phyloP scores from a whole-genome alignment of 768 basidiomycete genomes.

The Tylopilus intermedius region DNA sequence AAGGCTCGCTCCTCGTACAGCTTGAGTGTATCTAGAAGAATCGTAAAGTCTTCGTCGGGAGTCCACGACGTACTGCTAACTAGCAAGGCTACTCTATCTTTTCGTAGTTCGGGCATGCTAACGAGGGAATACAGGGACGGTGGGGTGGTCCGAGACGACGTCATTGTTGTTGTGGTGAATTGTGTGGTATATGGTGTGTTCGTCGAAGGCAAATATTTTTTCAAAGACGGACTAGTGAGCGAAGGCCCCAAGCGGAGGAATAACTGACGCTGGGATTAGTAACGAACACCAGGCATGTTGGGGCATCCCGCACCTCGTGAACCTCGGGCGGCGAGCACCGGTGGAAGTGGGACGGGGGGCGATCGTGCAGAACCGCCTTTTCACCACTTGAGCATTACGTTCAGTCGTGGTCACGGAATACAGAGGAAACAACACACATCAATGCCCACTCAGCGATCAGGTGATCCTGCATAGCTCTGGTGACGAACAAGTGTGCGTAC shows the following conservation, averaged over 20 bases:
- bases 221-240: constrained; percentile 34
- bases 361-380: constrained; percentile 80
- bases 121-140: constrained; percentile 14
- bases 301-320: constrained; percentile 57
- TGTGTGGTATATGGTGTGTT: constrained; percentile 55
- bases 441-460: constrained; percentile 72
- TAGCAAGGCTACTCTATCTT: constrained; percentile 77
- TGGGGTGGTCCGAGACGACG: constrained; percentile 21
- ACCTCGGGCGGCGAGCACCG: constrained; percentile 62
- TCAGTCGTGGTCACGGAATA: background rate
- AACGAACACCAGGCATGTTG: background rate
- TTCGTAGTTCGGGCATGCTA: constrained; percentile 47
- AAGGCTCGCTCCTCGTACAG: constrained; percentile 61
- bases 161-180: constrained; percentile 45
- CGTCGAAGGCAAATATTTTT: constrained; percentile 49
- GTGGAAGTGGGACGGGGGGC: constrained; percentile 84
- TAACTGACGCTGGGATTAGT: constrained; percentile 33
- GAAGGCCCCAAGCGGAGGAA: constrained; percentile 44
- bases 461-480: constrained; percentile 74
- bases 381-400: constrained; percentile 52
- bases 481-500: constrained; percentile 91
- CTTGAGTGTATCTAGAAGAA: constrained; percentile 72
- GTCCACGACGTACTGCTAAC: constrained; percentile 98
- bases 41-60: constrained; percentile 88
- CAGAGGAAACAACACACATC: constrained; percentile 45